Percentiles rank a stretch among this genome's conserved stretches.
Conservation (phyloP, 2,329 filamentous ascomycete genomes). For the Apiospora hydei region DNA sequence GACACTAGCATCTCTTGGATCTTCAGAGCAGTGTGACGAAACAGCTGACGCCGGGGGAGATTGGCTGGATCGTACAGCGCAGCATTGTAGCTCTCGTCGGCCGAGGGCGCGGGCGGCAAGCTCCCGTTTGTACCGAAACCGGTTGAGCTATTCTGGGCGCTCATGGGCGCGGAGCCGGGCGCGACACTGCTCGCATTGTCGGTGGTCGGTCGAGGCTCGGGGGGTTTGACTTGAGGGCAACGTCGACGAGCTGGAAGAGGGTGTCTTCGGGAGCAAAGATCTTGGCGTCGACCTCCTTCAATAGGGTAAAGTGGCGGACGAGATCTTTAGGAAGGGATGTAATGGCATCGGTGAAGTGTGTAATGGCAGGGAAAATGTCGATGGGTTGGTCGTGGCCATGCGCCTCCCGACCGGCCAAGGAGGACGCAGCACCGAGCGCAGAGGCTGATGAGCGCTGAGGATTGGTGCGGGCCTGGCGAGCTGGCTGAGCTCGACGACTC, state of each 20-base stretch:
- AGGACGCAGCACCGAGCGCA: conserved; percentile 50
- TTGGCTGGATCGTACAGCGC: conserved; percentile 63
- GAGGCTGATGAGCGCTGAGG: conserved; percentile 61
- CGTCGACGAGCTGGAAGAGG: conserved; percentile 77
- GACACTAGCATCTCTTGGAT: conserved; percentile 87
- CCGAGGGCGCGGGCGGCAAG: conserved; percentile 47
- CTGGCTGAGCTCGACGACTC: conserved; percentile 67
- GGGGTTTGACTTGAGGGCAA: conserved; percentile 62
- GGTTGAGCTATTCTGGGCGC: conserved; percentile 57
- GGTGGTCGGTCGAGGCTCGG: conserved; percentile 53
- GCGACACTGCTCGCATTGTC: conserved; percentile 53
- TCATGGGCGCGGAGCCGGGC: conserved; percentile 55
- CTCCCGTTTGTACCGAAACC: conserved; percentile 48
- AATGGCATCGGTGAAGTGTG: conserved; percentile 88
- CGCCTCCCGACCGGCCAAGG: conserved; percentile 52
- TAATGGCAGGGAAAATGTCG: conserved; percentile 72
- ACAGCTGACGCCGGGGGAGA: conserved; percentile 74
- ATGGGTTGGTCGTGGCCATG: conserved; percentile 64
- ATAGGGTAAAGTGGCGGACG: conserved; percentile 90
- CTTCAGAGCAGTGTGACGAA: conserved; percentile 78
- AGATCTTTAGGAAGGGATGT: conserved; percentile 93
- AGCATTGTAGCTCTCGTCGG: conserved; percentile 52
- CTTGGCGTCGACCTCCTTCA: conserved; percentile 98
- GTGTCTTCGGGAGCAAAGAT: conserved; percentile 87
- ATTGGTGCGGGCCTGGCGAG: conserved; percentile 71